phyloP scores from a whole-genome alignment of 2,329 filamentous ascomycete species.

The Dactylellina sp. region DNA sequence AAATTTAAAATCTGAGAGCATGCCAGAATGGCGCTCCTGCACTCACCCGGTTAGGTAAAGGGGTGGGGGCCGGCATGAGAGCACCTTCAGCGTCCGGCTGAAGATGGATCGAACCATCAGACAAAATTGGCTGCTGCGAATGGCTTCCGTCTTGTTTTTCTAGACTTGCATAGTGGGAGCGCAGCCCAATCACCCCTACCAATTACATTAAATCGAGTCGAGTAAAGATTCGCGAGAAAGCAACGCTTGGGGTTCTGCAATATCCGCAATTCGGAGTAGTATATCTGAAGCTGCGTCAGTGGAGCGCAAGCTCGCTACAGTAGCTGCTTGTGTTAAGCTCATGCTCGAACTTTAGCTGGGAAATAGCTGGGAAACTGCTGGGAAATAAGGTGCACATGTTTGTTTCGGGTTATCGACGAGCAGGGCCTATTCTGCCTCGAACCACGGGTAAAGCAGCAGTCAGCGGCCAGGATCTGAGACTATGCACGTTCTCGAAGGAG shows the following conservation, averaged over 20 bases:
- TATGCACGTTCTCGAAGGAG: background rate
- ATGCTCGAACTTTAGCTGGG: too few species aligned
- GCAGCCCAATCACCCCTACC: background rate
- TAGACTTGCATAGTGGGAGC: background rate
- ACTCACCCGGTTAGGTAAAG: constrained; percentile 29
- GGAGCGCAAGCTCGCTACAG: background rate
- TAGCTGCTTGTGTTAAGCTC: background rate
- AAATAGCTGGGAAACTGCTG: background rate
- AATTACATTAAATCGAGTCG: constrained; percentile 8
- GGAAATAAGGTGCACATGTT: background rate
- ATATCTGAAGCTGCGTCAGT: background rate
- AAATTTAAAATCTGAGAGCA: background rate
- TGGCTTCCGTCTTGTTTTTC: background rate
- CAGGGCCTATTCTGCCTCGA: constrained; percentile 26
- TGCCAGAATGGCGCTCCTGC: constrained; percentile 21
- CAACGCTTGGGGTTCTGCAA: background rate
- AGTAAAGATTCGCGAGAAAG: constrained; percentile 6
- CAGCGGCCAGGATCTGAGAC: background rate
- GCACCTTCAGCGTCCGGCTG: constrained; percentile 41
- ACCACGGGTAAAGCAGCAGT: constrained; percentile 23
- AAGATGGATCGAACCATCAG: constrained; percentile 23
- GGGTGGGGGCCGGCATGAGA: constrained; percentile 5
- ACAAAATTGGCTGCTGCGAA: background rate
- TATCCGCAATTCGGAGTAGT: background rate
- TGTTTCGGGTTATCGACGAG: background rate